Conservation (phyloP, 352 stramenopile species). For the Phytophthora citricola region DNA sequence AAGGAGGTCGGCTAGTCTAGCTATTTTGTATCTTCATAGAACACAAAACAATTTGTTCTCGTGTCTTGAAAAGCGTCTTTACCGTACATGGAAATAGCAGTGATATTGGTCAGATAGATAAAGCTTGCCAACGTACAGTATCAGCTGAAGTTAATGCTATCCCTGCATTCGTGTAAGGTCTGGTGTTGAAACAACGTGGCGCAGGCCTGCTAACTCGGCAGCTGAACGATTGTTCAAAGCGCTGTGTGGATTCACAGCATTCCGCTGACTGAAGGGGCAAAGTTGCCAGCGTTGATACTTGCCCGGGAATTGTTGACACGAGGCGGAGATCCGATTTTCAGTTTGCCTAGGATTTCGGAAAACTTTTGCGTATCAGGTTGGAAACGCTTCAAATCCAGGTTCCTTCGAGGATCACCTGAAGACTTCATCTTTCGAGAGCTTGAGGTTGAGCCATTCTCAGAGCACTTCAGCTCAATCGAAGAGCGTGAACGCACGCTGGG, state of each 20-base stretch:
- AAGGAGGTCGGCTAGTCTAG: constrained; percentile 23
- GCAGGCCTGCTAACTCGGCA: constrained; percentile 52
- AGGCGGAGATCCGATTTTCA: constrained; percentile 62
- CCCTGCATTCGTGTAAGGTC: constrained; percentile 56
- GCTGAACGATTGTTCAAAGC: constrained; percentile 37
- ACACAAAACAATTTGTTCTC: constrained; percentile 38
- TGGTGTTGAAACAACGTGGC: constrained; percentile 68
- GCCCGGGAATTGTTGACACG: constrained; percentile 36
- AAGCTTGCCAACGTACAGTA: too few species aligned
- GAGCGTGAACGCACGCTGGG: constrained; percentile 35
- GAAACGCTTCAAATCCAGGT: constrained; percentile 79
- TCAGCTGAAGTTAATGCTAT: constrained; percentile 16
- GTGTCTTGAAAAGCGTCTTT: constrained; percentile 7
- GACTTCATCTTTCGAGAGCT: constrained; percentile 15
- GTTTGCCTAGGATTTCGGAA: constrained; percentile 74
- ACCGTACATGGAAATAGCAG: constrained; percentile 12
- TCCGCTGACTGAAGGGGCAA: constrained; percentile 35
- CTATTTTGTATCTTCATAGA: constrained; percentile 56
- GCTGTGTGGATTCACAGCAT: constrained; percentile 24
- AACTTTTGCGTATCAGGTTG: constrained; percentile 79
- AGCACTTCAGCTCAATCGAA: constrained; percentile 38
- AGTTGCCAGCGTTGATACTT: constrained; percentile 30
- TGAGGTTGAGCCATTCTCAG: constrained; percentile 21
- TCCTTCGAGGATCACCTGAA: constrained; percentile 44
- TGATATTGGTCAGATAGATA: constrained; percentile 26